Base-by-base conservation (phyloP, 2,329 filamentous ascomycete species). In the Xylogone sp. region DNA sequence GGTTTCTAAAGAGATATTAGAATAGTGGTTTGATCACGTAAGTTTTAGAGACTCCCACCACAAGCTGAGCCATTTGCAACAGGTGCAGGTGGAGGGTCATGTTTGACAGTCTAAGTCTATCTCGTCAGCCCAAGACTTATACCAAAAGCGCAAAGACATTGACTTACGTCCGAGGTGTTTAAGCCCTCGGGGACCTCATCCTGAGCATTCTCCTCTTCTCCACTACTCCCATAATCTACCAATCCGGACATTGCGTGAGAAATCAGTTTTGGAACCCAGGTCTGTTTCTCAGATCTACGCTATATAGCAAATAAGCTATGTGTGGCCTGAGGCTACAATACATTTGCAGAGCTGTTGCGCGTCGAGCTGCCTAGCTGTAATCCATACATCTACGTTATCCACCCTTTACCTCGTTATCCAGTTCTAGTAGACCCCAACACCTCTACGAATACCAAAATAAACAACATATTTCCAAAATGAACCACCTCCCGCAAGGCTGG, bases 401-500 rank as follows among this genome's bases (percentile, higher is more conserved):
- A 5, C 13, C 42, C 10, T 9, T 39, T 18, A 39, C 34, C 34
- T 39, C 34, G 10, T 18, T 16, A 16, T 39, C 13, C 34, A 6
- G 34, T 16, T 7, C 34, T 39, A 13, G 5, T 39, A 39, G 13
- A 39, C 12, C 13, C 13, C 13, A 39, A 18, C 5, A 39, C n/a
- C 13, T 18, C 34, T 13, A 39, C 10, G 5, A 39, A 18, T 39
- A 39, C n/a, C 34, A 16, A 39, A 39, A 7, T 16, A 39, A 39
- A 39, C 34, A 39, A 18, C 34, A 7, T 16, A 16, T 39, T 16
- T 5, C n/a, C 34, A 39, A 39, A 60, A 88, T 88, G 84, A 85
- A 88, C 71, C 84, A 88, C 72, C 80, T 84, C 72, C 84, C 84
- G 66, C 82, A 87, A 75, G 80, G 79, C 66, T 88, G 84, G 84